A percentile compares a stretch with the other conserved stretches of the same genome.
These are phyloP conservation scores for Phialophora macrospora DNA, from an alignment of 2,329 filamentous ascomycete genomes.

Conservation along the genomic window DNA sequence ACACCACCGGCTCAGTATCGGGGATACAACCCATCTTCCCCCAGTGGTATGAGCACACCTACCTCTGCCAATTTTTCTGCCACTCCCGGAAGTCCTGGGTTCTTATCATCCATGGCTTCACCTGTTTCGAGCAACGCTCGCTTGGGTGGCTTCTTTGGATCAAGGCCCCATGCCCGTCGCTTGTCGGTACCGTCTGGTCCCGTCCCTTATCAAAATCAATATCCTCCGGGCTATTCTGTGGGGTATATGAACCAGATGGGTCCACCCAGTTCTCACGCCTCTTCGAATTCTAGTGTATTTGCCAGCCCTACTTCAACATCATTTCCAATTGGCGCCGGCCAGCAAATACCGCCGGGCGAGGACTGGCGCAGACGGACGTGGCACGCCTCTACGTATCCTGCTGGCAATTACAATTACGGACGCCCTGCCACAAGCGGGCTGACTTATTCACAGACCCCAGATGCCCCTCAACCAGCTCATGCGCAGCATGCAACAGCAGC, in stretches of 20 bases:
- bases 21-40: slow-evolving; percentile 69
- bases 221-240: slow-evolving; percentile 31
- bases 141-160: slow-evolving; percentile 73
- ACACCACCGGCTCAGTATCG: slow-evolving; percentile 68
- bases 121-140: slow-evolving; percentile 72
- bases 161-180: slow-evolving; percentile 71
- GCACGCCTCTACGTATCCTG: slow-evolving; percentile 74
- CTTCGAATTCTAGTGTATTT: slow-evolving; percentile 63
- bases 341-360: slow-evolving; percentile 63
- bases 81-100: slow-evolving; percentile 76
- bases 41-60: slow-evolving; percentile 78
- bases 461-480: slow-evolving; percentile 63
- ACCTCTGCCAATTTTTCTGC: slow-evolving; percentile 82
- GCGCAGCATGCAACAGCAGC: slow-evolving; percentile 55
- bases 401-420: slow-evolving; percentile 59
- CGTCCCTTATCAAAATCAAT: slow-evolving; percentile 70
- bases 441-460: slow-evolving; percentile 74
- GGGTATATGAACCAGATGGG: slow-evolving; percentile 54
- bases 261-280: slow-evolving; percentile 62
- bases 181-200: slow-evolving; percentile 79
- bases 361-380: slow-evolving; percentile 84
- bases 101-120: slow-evolving; percentile 71
- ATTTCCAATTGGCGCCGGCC: slow-evolving; percentile 57
- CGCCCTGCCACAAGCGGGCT: slow-evolving; percentile 73
- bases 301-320: slow-evolving; percentile 70